These are phyloP conservation scores for Ascochyta fabae DNA, from an alignment of 2,329 filamentous ascomycete genomes.

Conservation along the genomic window DNA sequence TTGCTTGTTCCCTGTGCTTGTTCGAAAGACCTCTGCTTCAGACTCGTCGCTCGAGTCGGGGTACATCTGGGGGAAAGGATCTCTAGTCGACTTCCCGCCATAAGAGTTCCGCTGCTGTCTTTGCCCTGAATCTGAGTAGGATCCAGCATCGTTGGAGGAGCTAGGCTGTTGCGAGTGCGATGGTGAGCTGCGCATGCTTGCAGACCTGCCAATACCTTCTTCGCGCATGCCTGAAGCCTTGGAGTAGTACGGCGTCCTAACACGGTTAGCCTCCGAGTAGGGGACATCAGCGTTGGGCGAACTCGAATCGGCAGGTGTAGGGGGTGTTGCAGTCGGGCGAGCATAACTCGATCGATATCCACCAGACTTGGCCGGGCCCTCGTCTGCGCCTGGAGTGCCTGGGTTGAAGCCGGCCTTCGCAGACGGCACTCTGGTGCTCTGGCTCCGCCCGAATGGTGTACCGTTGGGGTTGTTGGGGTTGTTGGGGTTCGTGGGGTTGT, in stretches of 20 bases:
- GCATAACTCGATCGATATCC: constrained; percentile 52
- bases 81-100: constrained; percentile 25
- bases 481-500: constrained; percentile 27
- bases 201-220: constrained; percentile 59
- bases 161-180: constrained; percentile 32
- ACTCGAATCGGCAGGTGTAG: constrained; percentile 22
- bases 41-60: constrained; percentile 37
- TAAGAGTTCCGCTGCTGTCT: constrained; percentile 36
- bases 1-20: constrained; percentile 20
- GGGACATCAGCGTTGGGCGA: constrained; percentile 35
- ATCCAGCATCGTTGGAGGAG: constrained; percentile 33
- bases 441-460: constrained; percentile 48
- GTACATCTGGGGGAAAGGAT: constrained; percentile 38
- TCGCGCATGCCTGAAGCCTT: constrained; percentile 63
- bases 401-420: constrained; percentile 65
- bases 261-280: constrained; percentile 56
- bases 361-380: constrained; percentile 61
- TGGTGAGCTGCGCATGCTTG: constrained; percentile 60
- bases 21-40: constrained; percentile 30
- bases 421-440: constrained; percentile 54
- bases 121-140: constrained; percentile 42
- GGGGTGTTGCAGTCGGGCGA: constrained; percentile 43
- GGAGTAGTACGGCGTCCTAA: constrained; percentile 61
- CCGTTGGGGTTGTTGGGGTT: constrained; percentile 44
- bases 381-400: constrained; percentile 64